These are phyloP conservation scores for Ogataea pignaliae DNA, from an alignment of 805 yeast genomes.

Conservation along the genomic window DNA sequence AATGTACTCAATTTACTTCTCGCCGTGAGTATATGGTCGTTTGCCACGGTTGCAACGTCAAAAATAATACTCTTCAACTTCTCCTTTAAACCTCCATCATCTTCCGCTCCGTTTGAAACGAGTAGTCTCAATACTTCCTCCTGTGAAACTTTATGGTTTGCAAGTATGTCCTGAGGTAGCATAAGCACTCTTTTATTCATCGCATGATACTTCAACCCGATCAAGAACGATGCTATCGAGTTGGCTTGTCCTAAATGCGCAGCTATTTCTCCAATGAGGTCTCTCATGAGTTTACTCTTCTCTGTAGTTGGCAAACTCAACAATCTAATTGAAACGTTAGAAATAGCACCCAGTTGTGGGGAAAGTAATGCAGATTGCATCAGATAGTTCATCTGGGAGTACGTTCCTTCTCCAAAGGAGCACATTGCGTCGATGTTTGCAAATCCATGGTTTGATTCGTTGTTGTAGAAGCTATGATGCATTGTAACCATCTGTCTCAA, in stretches of 20 bases:
- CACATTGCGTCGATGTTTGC: slow-evolving; percentile 52
- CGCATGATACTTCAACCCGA: slow-evolving; percentile 58
- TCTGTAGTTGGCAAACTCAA: slow-evolving; percentile 39
- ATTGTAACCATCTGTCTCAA: slow-evolving; percentile 59
- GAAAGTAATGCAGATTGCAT: slow-evolving; percentile 57
- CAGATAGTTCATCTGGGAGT: slow-evolving; percentile 68
- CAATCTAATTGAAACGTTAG: slow-evolving; percentile 34
- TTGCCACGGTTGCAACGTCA: slow-evolving; percentile 69
- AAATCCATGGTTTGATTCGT: slow-evolving; percentile 39
- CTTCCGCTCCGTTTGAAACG: slow-evolving; percentile 25
- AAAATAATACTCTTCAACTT: slow-evolving; percentile 55
- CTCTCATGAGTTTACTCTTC: slow-evolving; percentile 26
- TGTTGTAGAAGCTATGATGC: slow-evolving; percentile 47
- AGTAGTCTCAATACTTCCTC: slow-evolving; percentile 51
- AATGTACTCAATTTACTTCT: slow-evolving; percentile 45
- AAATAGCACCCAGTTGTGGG: slow-evolving; percentile 52
- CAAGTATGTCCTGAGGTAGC: slow-evolving; percentile 60
- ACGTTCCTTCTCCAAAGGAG: slow-evolving; percentile 74
- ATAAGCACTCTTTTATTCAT: slow-evolving; percentile 44
- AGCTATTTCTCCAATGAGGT: slow-evolving; percentile 49
- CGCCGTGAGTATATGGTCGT: slow-evolving; percentile 75
- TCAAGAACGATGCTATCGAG: slow-evolving; percentile 59
- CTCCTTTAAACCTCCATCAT: slow-evolving; percentile 22
- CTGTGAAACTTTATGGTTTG: slow-evolving; percentile 52
- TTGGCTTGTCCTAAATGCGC: slow-evolving; percentile 85